Percentiles rank a stretch among this genome's conserved stretches.
Evolutionary conservation across 306 rosid genomes (phyloP).

Genomic region (Quercus rubra): DNA sequence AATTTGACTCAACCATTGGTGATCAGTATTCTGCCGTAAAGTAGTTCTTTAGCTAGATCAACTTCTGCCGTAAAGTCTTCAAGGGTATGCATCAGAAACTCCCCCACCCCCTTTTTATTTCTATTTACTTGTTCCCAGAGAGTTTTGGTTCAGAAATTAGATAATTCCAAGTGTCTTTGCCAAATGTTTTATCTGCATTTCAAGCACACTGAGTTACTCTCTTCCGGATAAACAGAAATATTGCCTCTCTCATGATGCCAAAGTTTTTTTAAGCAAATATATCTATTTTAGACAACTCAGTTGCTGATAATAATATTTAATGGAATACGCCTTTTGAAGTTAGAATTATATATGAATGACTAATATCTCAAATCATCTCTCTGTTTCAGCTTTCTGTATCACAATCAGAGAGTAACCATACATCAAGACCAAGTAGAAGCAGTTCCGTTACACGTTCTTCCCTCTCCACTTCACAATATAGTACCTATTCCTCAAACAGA

Average conservation of each 20-base stretch:
- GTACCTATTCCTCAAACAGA: conserved; percentile 69
- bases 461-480: conserved; percentile 61
- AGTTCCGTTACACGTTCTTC: conserved; percentile 88
- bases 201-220: not conserved
- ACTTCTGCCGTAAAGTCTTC: conserved; percentile 71
- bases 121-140: conserved; percentile 8
- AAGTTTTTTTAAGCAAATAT: not conserved
- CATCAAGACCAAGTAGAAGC: conserved; percentile 87
- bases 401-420: conserved; percentile 67
- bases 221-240: not conserved
- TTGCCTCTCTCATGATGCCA: not conserved
- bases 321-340: not conserved
- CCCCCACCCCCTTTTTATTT: conserved; percentile 12
- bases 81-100: conserved; percentile 46
- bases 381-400: conserved; percentile 83
- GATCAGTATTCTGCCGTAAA: not conserved
- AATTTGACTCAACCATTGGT: no score
- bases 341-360: not conserved
- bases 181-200: not conserved
- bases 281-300: not conserved
- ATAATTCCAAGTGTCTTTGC: not conserved
- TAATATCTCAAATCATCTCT: conserved; percentile 22
- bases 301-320: not conserved
- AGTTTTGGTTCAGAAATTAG: not conserved
- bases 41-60: conserved; percentile 56